Evolutionary conservation across 1,284 basidiomycete genomes (phyloP).

Genomic region (Melampsora americana): DNA sequence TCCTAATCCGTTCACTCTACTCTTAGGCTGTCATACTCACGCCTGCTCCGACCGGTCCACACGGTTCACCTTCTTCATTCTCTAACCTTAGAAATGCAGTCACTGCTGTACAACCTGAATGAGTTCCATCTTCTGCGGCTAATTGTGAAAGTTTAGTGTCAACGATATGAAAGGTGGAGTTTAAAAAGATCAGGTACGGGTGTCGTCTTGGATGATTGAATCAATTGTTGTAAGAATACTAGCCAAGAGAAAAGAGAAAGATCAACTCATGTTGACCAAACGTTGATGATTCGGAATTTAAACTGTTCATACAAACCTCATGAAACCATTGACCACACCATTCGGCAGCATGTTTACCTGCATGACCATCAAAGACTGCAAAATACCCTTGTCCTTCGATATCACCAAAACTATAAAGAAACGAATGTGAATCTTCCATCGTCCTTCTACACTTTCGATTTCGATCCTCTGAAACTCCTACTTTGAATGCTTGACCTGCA

Average conservation of each 20-base stretch:
- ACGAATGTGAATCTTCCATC: conserved; percentile 98
- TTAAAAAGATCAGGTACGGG: conserved; percentile 83
- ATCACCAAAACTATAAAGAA: conserved; percentile 86
- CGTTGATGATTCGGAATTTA: no score
- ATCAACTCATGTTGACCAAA: neutral
- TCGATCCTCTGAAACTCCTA: conserved; percentile 82
- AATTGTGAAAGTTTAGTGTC: conserved; percentile 76
- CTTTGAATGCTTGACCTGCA: conserved; percentile 57
- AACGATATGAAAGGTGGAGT: conserved; percentile 87
- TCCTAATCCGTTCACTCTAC: conserved; percentile 10
- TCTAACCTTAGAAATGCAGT: conserved; percentile 96
- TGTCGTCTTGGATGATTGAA: conserved; percentile 54
- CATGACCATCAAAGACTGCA: conserved; percentile 96
- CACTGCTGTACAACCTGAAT: conserved; percentile 95
- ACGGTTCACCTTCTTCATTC: conserved; percentile 59
- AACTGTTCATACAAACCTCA: conserved; percentile 72
- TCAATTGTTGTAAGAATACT: conserved; percentile 62
- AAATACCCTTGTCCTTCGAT: conserved; percentile 94
- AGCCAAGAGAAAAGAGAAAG: conserved; percentile 46
- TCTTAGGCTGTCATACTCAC: conserved; percentile 23
- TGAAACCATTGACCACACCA: conserved; percentile 98
- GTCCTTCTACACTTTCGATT: conserved; percentile 80
- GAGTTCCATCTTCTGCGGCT: conserved; percentile 81
- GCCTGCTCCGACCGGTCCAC: conserved; percentile 51
- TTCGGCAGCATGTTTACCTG: conserved; percentile 96